Evolutionary conservation across 78 protist species (phyloP), one percentile per base, ranked within the genome.

Genomic region (Monosiga brevicollis): DNA sequence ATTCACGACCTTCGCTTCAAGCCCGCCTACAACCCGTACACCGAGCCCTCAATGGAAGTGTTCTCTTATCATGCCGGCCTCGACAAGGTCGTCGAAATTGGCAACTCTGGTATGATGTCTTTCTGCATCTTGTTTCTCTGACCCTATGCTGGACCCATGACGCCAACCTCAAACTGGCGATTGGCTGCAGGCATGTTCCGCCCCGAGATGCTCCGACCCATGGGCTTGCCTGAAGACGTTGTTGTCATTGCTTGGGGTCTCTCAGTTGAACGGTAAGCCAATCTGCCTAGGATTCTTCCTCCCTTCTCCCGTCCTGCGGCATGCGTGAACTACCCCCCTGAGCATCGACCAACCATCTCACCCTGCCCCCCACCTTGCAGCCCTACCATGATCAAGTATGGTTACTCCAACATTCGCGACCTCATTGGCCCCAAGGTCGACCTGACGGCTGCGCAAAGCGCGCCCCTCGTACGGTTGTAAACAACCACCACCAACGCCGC

Each of bases 11-110:
- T 96, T 49, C 82, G 92, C 42, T 96, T 95, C 94, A 96, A 96
- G 85, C 97, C 98, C 26, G 98, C 98, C 2, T 98, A 87, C 94
- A 99, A 99, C 89, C 99, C 99, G 34, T 99, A 99, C 95, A 99
- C 99, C 20, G 99, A 99, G 90, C 99, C 99, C 73, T 88, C 95
- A 62, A 96, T 99, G 99, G 99, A 99, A 79, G 93, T 99, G 85
- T 93, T 93, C 88, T 86, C 91, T 80, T 91, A 81, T 55, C 96
- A 93, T 86, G 82, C 85, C 81, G 89, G 84, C 38, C 84, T 91
- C 37, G 74, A 81, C 37, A 83, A 83, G 86, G 81, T 87, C 90
- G 81, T 95, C 22, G 98, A 95, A 73, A 79, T 96, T 34, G 98
- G 98, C 78, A 96, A 95, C 95, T 38, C 41, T 26, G 38, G 24